Conservation (phyloP, 2,329 filamentous ascomycete genomes). For the Fusarium palustre region DNA sequence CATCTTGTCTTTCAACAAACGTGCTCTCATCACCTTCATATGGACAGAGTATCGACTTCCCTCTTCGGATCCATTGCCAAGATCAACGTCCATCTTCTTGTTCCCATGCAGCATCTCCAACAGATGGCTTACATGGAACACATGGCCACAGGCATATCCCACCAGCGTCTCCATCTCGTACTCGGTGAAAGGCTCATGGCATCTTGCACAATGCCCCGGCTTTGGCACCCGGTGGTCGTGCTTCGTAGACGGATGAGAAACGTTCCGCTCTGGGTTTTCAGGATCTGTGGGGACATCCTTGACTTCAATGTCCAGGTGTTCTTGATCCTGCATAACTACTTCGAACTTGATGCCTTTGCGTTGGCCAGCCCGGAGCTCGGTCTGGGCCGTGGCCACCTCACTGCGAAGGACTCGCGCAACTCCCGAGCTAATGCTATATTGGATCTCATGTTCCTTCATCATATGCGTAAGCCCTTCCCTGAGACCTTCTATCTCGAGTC, state of each 20-base stretch:
- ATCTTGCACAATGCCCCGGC: conserved; percentile 70
- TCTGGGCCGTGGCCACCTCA: conserved; percentile 88
- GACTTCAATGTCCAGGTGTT: conserved; percentile 58
- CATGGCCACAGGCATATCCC: conserved; percentile 84
- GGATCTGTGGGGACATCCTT: conserved; percentile 54
- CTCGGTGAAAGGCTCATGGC: conserved; percentile 66
- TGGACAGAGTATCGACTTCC: conserved; percentile 75
- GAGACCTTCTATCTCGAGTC: conserved; percentile 90
- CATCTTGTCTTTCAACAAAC: conserved; percentile 78
- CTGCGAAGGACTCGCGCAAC: conserved; percentile 88
- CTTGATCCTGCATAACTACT: conserved; percentile 63
- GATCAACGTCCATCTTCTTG: conserved; percentile 60
- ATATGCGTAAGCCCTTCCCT: conserved; percentile 89
- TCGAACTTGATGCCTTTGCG: conserved; percentile 91
- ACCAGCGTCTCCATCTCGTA: conserved; percentile 78
- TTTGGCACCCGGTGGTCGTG: conserved; percentile 52
- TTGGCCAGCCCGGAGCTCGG: conserved; percentile 81
- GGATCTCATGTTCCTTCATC: conserved; percentile 95
- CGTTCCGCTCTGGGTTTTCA: conserved; percentile 37
- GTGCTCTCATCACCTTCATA: conserved; percentile 87
- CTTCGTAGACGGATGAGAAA: conserved; percentile 34
- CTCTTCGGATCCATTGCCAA: conserved; percentile 58
- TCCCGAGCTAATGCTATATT: conserved; percentile 90
- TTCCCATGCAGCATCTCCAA: conserved; percentile 64
- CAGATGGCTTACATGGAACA: conserved; percentile 81